These are phyloP conservation scores for Fusarium subglutinans DNA, from an alignment of 2,329 filamentous ascomycete genomes.

Conservation along the genomic window DNA sequence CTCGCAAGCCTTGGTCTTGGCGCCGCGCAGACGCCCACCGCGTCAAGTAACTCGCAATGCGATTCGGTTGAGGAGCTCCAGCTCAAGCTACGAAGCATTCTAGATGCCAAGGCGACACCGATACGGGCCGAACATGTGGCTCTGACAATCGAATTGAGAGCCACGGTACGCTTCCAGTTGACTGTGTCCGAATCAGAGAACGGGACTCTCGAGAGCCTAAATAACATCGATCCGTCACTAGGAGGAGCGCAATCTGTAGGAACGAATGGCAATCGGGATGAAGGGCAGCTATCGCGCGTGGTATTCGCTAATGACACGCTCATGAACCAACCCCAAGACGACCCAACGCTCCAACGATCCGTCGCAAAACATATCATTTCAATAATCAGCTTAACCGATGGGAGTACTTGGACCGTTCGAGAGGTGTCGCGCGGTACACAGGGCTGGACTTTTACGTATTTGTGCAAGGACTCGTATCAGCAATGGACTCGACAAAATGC, in stretches of 20 bases:
- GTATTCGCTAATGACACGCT: conserved; percentile 58
- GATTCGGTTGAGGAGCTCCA: conserved; percentile 57
- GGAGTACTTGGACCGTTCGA: conserved; percentile 59
- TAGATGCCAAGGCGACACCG: conserved; percentile 55
- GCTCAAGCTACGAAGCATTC: conserved; percentile 52
- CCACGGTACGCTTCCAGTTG: conserved; percentile 56
- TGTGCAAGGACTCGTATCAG: conserved; percentile 62
- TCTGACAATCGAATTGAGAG: conserved; percentile 57
- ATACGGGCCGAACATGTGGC: conserved; percentile 62
- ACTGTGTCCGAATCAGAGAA: conserved; percentile 50
- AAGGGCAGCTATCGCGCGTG: conserved; percentile 46
- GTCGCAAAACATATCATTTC: conserved; percentile 60
- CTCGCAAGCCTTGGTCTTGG: conserved; percentile 50
- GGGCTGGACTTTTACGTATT: conserved; percentile 64
- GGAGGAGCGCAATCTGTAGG: conserved; percentile 40
- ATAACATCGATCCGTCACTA: conserved; percentile 49
- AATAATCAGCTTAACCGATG: conserved; percentile 56
- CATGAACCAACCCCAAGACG: conserved; percentile 58
- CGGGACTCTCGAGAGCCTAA: conserved; percentile 44
- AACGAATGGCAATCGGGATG: conserved; percentile 5
- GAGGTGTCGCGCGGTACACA: conserved; percentile 55
- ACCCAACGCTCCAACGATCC: conserved; percentile 59
- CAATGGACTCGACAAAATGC: conserved; percentile 60
- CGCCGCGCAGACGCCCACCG: conserved; percentile 33
- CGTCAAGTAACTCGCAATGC: conserved; percentile 41